phyloP scores from a whole-genome alignment of 2,329 filamentous ascomycete genomes.

The Claviceps humidiphila region DNA sequence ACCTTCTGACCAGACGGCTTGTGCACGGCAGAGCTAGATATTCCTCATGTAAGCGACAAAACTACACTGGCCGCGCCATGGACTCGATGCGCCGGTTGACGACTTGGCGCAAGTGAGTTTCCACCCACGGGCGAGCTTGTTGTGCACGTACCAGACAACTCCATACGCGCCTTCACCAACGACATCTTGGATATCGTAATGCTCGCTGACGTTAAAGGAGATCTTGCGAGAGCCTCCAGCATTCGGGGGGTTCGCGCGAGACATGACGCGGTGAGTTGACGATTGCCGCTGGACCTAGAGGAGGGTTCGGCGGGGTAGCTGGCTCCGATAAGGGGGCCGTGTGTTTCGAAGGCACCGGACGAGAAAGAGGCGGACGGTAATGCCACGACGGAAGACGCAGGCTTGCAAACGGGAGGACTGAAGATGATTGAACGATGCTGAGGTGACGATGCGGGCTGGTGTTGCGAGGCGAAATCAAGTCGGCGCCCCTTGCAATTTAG shows the following conservation, averaged over 20 bases:
- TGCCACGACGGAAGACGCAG: neutral
- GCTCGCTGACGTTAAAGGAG: slow-evolving; percentile 98
- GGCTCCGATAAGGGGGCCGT: neutral
- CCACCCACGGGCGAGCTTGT: neutral
- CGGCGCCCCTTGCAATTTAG: slow-evolving; percentile 3
- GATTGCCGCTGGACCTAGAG: neutral
- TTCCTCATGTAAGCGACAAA: neutral
- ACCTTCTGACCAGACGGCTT: slow-evolving; percentile 98
- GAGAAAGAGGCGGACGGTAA: neutral
- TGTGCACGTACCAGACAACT: slow-evolving; percentile 67
- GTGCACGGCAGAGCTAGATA: slow-evolving; percentile 75
- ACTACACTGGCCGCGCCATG: neutral
- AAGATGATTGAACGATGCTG: neutral
- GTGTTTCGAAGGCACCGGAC: neutral
- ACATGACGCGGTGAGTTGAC: slow-evolving; percentile 29
- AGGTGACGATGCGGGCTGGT: slow-evolving; percentile 1
- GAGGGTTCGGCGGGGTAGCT: slow-evolving; percentile 1
- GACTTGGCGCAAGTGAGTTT: neutral
- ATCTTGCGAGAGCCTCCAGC: slow-evolving; percentile 72
- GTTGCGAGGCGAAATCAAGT: neutral
- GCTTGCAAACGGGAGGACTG: neutral
- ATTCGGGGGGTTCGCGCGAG: slow-evolving; percentile 42
- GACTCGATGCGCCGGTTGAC: neutral
- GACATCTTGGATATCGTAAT: slow-evolving; percentile 99
- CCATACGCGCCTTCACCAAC: slow-evolving; percentile 97